These are phyloP conservation scores for Skeletonema costatum DNA, from an alignment of 108 stramenopile species.

Conservation along the genomic window DNA sequence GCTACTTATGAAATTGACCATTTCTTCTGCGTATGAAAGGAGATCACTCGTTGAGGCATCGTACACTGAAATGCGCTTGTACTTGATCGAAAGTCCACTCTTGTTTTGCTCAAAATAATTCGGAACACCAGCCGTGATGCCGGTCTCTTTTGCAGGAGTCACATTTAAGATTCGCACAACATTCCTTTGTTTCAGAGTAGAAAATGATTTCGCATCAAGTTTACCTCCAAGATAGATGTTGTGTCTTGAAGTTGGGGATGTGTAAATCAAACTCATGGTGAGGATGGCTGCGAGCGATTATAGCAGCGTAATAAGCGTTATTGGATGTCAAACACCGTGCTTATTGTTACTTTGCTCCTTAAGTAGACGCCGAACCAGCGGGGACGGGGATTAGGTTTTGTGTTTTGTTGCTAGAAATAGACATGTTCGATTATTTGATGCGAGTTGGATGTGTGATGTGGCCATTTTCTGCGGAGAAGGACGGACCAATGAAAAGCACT, in stretches of 20 bases:
- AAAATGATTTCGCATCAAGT: conserved; percentile 62
- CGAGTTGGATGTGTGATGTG: too few species aligned
- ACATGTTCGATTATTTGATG: too few species aligned
- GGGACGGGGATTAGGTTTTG: too few species aligned
- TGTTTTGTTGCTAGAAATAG: too few species aligned
- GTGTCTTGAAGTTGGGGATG: conserved; percentile 36
- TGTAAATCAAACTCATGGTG: conserved; percentile 44
- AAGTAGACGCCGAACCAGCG: too few species aligned
- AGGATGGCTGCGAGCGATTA: not conserved
- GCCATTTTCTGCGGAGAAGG: too few species aligned
- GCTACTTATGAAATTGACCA: conserved; percentile 62
- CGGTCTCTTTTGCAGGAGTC: conserved; percentile 69
- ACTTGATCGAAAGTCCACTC: conserved; percentile 34
- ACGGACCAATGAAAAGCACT: too few species aligned
- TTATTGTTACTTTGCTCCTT: too few species aligned
- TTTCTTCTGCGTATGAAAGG: conserved; percentile 41
- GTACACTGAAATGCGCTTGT: conserved; percentile 75
- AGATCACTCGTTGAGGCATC: conserved; percentile 63
- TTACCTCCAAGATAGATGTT: conserved; percentile 73
- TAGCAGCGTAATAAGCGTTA: not conserved
- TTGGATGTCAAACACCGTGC: too few species aligned
- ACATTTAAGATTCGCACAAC: conserved; percentile 71
- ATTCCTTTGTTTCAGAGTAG: conserved; percentile 50
- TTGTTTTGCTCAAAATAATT: conserved; percentile 71
- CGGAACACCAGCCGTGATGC: conserved; percentile 75